These are phyloP conservation scores for Huntiella savannae DNA, from an alignment of 2,329 filamentous ascomycete genomes.

Conservation along the genomic window DNA sequence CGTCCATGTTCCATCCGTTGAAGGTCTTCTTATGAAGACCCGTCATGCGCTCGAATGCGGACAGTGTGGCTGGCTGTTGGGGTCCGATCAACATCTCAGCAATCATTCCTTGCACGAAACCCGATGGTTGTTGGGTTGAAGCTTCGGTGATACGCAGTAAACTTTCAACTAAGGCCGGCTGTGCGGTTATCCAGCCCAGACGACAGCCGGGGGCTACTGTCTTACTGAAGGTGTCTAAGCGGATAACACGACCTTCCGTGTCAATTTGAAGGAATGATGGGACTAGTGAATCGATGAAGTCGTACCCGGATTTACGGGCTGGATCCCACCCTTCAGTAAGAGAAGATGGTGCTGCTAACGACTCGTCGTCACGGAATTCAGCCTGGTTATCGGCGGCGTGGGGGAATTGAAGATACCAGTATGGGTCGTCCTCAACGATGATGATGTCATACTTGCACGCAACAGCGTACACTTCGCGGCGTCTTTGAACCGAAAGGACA, in stretches of 20 bases:
- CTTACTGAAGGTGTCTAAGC: constrained; percentile 87
- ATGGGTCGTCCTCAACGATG: constrained; percentile 86
- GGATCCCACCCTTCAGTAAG: constrained; percentile 16
- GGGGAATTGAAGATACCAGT: constrained; percentile 86
- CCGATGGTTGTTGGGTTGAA: constrained; percentile 66
- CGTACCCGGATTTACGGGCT: constrained; percentile 38
- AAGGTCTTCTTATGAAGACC: constrained; percentile 29
- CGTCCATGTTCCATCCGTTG: constrained; percentile 55
- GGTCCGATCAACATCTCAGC: constrained; percentile 59
- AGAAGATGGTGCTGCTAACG: constrained; percentile 17
- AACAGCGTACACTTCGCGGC: constrained; percentile 60
- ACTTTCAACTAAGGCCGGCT: constrained; percentile 59
- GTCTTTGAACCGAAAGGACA: constrained; percentile 51
- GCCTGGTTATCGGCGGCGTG: constrained; percentile 39
- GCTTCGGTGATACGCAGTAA: constrained; percentile 51
- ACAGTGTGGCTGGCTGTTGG: constrained; percentile 25
- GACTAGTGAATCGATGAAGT: constrained; percentile 65
- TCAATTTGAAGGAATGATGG: constrained; percentile 72
- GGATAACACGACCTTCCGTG: constrained; percentile 67
- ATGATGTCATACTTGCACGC: constrained; percentile 74
- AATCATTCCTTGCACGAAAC: constrained; percentile 73
- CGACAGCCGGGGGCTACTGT: constrained; percentile 79
- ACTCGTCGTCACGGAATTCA: constrained; percentile 24
- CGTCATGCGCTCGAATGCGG: constrained; percentile 25
- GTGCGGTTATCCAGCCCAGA: constrained; percentile 76